A percentile compares a stretch with the other conserved stretches of the same genome.
These are phyloP conservation scores for Ogataea chonburiensis DNA, from an alignment of 805 yeast species.

Conservation along the genomic window DNA sequence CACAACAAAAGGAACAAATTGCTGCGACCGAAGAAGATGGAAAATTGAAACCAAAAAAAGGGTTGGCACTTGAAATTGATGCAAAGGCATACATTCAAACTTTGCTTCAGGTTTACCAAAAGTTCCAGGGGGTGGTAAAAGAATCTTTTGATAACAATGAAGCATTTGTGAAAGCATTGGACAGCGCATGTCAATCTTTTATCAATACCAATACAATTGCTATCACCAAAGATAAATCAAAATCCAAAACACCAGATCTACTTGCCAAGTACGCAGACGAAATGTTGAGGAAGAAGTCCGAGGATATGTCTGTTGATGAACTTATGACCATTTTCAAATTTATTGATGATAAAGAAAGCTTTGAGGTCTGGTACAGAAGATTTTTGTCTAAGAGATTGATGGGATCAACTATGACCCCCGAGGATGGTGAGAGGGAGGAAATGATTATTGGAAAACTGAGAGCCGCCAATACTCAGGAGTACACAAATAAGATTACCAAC, in stretches of 20 bases:
- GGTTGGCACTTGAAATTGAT: slow-evolving; percentile 41
- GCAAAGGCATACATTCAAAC: slow-evolving; percentile 82
- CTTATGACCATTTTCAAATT: slow-evolving; percentile 84
- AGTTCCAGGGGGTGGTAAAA: slow-evolving; percentile 63
- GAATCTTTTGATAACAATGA: slow-evolving; percentile 71
- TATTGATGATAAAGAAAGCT: slow-evolving; percentile 91
- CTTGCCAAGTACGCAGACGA: slow-evolving; percentile 88
- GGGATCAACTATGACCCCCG: slow-evolving; percentile 68
- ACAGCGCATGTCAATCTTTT: slow-evolving; percentile 80
- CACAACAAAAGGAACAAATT: slow-evolving; percentile 24
- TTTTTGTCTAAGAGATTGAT: slow-evolving; percentile 86
- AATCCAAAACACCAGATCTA: slow-evolving; percentile 86
- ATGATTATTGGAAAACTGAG: slow-evolving; percentile 80
- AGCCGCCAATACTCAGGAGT: slow-evolving; percentile 86
- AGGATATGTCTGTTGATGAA: slow-evolving; percentile 78
- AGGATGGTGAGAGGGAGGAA: slow-evolving; percentile 83
- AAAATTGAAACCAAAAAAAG: slow-evolving; percentile 33
- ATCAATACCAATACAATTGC: slow-evolving; percentile 85
- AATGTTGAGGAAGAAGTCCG: slow-evolving; percentile 67
- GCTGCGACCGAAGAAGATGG: slow-evolving; percentile 16
- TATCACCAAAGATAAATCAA: slow-evolving; percentile 53
- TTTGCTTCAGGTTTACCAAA: slow-evolving; percentile 64
- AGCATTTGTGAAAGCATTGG: slow-evolving; percentile 81
- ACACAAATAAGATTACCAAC: slow-evolving; percentile 88
- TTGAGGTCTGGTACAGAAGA: slow-evolving; percentile 90